phyloP scores from a whole-genome alignment of 129 eudicot genomes.

The Artemisia tridentata region DNA sequence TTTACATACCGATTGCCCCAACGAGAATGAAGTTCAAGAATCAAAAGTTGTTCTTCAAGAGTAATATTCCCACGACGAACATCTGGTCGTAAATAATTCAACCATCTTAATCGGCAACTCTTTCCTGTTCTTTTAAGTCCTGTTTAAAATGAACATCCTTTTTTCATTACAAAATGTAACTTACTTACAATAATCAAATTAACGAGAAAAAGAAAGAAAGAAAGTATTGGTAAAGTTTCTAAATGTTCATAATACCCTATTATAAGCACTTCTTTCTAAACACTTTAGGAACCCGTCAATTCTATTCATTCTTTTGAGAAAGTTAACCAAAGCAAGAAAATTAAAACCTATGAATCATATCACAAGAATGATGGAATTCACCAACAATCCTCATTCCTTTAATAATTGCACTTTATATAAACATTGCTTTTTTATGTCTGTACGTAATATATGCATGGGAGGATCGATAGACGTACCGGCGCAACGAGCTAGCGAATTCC shows the following conservation, averaged over 20 bases:
- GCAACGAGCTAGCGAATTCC: slow-evolving; percentile 91
- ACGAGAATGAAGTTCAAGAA: slow-evolving; percentile 97
- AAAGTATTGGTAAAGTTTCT: slow-evolving; percentile 33
- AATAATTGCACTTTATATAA: no score
- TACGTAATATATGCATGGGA: background rate
- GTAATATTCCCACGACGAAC: slow-evolving; percentile 95
- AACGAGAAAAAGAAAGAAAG: background rate
- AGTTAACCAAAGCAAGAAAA: background rate
- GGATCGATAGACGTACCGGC: slow-evolving; percentile 50
- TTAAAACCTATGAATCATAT: background rate
- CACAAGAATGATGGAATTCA: background rate
- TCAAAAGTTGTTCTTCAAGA: slow-evolving; percentile 90
- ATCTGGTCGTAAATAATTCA: slow-evolving; percentile 86
- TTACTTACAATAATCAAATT: background rate
- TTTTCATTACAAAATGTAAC: background rate
- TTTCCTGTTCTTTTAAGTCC: slow-evolving; percentile 93
- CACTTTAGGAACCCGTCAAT: slow-evolving; percentile 22
- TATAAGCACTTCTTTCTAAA: slow-evolving; percentile 28
- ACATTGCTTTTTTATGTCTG: no score
- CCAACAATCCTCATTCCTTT: no score
- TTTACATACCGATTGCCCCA: slow-evolving; percentile 86
- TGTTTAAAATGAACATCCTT: slow-evolving; percentile 18
- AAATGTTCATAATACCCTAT: slow-evolving; percentile 32
- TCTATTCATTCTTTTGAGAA: slow-evolving; percentile 9
- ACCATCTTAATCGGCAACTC: slow-evolving; percentile 87